Base-by-base conservation (phyloP, 352 stramenopile species). In the Pythium oligandrum region DNA sequence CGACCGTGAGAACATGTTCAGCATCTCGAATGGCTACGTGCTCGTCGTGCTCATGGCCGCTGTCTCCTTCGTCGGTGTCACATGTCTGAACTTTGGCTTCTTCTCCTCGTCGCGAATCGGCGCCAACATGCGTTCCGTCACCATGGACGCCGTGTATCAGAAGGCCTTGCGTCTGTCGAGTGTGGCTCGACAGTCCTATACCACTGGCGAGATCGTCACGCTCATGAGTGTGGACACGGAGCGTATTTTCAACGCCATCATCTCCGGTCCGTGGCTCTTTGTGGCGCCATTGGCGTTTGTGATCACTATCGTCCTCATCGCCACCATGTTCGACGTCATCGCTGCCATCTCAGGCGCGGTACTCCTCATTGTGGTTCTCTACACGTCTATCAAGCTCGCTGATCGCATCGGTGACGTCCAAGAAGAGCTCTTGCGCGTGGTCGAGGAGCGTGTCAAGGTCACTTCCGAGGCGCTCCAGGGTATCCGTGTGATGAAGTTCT, bases 381-480 rank as follows among this genome's bases (percentile, higher is more conserved):
- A 37, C 30, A 34, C 46, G 8, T 67, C 61, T 26, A 50, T 65
- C 11, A 48, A 51, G 30, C 53, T 60, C 30, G 56, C 65, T 4
- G 44, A 54, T 17, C 40, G 40, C 5, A 62, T 64, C 33, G 66
- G 67, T 6, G 53, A 61, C 32, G 40, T 66, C 4, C 67, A 69
- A 31, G 56, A 26, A 10, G 57, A 66, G 12, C 40, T 73, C 3
- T 48, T 73, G 4, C 34, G 40, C 17, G 64, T 72, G 11, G 63
- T 70, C 26, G 63, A 82, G 6, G 66, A 88, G n/a, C 75, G 93
- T 2, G 88, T 98, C 9, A 95, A 96, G 65, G 84, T 97, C 56
- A 94, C 93, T 35, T 97, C 91, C 39, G 93, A 98, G 70, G 83
- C 95, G 5, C 66, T 98, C 3, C 64, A 86, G 8, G 93, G 91